A percentile compares a stretch with the other conserved stretches of the same genome.
Conservation (phyloP, 805 yeast species). For the Candida stauntonica region DNA sequence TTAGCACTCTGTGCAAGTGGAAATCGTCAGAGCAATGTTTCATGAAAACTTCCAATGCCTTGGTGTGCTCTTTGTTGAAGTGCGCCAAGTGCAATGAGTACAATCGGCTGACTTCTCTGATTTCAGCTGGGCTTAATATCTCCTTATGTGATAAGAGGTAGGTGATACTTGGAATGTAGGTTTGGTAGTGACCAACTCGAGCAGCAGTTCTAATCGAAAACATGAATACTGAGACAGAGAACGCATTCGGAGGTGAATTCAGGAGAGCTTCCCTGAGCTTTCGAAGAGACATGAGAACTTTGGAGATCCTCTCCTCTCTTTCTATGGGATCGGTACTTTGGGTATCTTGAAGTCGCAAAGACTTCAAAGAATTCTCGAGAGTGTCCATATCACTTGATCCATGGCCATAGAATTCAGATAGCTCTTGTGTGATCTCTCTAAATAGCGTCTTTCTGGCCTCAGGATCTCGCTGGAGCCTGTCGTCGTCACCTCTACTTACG, state of each 20-base stretch:
- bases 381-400: neutral
- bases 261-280: slow-evolving; percentile 56
- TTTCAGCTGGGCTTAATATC: slow-evolving; percentile 31
- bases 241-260: slow-evolving; percentile 34
- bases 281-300: slow-evolving; percentile 37
- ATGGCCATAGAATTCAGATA: neutral
- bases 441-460: slow-evolving; percentile 39
- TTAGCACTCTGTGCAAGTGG: slow-evolving; percentile 31
- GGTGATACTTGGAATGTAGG: slow-evolving; percentile 51
- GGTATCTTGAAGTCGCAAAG: neutral
- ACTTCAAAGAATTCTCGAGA: slow-evolving; percentile 1
- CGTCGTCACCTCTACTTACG: slow-evolving; percentile 57
- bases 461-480: slow-evolving; percentile 41
- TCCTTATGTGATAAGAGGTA: slow-evolving; percentile 26
- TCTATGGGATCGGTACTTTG: slow-evolving; percentile 1
- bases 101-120: slow-evolving; percentile 37
- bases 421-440: slow-evolving; percentile 31
- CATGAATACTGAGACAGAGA: slow-evolving; percentile 43
- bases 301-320: slow-evolving; percentile 9
- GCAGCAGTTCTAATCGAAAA: slow-evolving; percentile 47
- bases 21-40: slow-evolving; percentile 29
- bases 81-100: slow-evolving; percentile 40
- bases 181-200: slow-evolving; percentile 47
- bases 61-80: slow-evolving; percentile 18
- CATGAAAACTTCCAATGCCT: slow-evolving; percentile 24